Base-by-base conservation (phyloP, 352 stramenopile genomes). In the Pythium chondricola region DNA sequence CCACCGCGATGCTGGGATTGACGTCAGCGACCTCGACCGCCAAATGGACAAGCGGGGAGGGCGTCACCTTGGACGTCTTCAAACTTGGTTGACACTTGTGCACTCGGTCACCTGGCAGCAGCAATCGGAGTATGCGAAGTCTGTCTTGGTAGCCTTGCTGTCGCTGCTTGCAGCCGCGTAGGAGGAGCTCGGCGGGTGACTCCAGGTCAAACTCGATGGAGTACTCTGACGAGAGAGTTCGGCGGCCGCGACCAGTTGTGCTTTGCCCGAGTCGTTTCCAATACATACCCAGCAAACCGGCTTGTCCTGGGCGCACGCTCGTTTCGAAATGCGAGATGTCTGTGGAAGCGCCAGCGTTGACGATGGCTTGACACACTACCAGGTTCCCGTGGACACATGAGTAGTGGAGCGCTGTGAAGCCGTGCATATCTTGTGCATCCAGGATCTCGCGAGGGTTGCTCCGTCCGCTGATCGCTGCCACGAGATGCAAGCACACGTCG, bases 341-440 rank as follows among this genome's bases (percentile, higher is more conserved):
- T 10, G 61, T 33, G n/a, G 45, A 31, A 17, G 71, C 67, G 5
- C 56, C 58, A 32, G 63, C 49, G n/a, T 56, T 41, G 16, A 72
- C 25, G 22, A 86, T 58, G 1, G 65, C 61, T 18, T 25, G 21
- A 41, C 60, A 74, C 0, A 79, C 45, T 0, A 52, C 32, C 18
- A 68, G 22, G 21, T 71, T 65, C 1, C 49, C 65, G 14, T 65
- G 51, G 20, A 65, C 63, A 11, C 71, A 77, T 6, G 69, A 69
- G 41, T 84, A 84, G 25, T 86, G 74, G 6, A 86, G 52, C 13
- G 69, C 51, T 10, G 71, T 84, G 52, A 74, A 84, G 4, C 74
- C 74, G 29, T 72, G 33, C 30, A 65, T 39, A 46, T 86, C 74
- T 52, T 83, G 71, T 1, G 59, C 8, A 46, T 81, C 46, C 16